Conservation (phyloP, 2,329 filamentous ascomycete genomes). For the Cladosporium sp. region DNA sequence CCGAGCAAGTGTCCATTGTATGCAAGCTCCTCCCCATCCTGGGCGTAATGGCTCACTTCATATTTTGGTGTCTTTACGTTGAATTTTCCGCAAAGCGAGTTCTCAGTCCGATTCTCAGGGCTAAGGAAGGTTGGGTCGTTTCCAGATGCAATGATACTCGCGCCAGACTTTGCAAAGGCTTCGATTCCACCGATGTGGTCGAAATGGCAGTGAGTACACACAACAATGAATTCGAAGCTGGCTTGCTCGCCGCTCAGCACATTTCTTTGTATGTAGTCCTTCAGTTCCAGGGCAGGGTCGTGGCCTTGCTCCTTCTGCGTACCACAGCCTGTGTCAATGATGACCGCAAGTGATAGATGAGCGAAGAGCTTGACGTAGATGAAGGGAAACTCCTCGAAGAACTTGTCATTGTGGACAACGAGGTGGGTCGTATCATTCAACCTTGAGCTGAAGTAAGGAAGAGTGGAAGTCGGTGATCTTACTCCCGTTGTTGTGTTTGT, state of each 20-base stretch:
- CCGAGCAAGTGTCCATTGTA: conserved; percentile 24
- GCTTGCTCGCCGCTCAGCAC: background rate
- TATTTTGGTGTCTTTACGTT: conserved; percentile 38
- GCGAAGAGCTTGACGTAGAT: conserved; percentile 13
- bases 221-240: conserved; percentile 5
- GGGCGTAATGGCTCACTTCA: conserved; percentile 39
- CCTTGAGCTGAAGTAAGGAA: background rate
- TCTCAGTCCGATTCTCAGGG: conserved; percentile 26
- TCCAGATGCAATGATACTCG: conserved; percentile 9
- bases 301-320: background rate
- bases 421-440: conserved; percentile 10
- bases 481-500: background rate
- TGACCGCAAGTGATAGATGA: background rate
- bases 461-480: background rate
- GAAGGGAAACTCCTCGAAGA: conserved; percentile 13
- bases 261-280: conserved; percentile 9
- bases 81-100: conserved; percentile 40
- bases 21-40: conserved; percentile 33
- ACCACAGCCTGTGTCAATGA: conserved; percentile 15
- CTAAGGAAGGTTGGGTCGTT: conserved; percentile 4
- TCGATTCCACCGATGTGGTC: conserved; percentile 15
- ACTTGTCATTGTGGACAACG: conserved; percentile 13
- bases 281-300: conserved; percentile 1
- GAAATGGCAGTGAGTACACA: conserved; percentile 15
- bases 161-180: background rate